phyloP scores from a whole-genome alignment of 441 rosid species.

The Sinapis alba region DNA sequence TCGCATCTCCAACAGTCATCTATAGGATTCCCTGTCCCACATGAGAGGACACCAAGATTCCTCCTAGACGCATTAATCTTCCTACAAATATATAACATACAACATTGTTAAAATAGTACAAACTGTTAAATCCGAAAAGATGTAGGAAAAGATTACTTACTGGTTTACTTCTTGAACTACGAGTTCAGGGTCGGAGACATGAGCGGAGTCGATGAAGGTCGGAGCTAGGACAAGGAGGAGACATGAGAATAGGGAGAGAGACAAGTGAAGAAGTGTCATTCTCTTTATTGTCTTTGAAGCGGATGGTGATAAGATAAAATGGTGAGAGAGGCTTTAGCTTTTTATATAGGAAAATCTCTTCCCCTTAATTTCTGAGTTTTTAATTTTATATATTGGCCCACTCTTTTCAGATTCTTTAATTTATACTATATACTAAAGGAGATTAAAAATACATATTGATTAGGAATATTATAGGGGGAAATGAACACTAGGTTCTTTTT shows the following conservation, averaged over 20 bases:
- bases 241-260: constrained; percentile 42
- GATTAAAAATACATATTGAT: background rate
- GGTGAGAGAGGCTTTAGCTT: constrained; percentile 29
- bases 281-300: constrained; percentile 32
- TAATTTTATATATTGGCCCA: constrained; percentile 10
- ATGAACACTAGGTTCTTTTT: background rate
- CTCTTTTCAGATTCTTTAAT: constrained; percentile 24
- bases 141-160: background rate
- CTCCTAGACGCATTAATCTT: constrained; percentile 51
- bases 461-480: background rate
- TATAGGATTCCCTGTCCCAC: constrained; percentile 67
- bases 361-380: constrained; percentile 7
- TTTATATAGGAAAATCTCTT: constrained; percentile 36
- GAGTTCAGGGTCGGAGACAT: constrained; percentile 36
- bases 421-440: background rate
- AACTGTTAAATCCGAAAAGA: background rate
- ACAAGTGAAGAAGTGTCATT: constrained; percentile 41
- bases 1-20: constrained; percentile 81
- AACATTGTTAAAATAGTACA: background rate
- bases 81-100: constrained; percentile 17
- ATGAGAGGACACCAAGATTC: constrained; percentile 65
- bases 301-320: constrained; percentile 26
- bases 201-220: constrained; percentile 35
- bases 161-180: constrained; percentile 41
- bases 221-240: constrained; percentile 41